Conservation (phyloP, 768 basidiomycete species). For the Auricularia sp. region DNA sequence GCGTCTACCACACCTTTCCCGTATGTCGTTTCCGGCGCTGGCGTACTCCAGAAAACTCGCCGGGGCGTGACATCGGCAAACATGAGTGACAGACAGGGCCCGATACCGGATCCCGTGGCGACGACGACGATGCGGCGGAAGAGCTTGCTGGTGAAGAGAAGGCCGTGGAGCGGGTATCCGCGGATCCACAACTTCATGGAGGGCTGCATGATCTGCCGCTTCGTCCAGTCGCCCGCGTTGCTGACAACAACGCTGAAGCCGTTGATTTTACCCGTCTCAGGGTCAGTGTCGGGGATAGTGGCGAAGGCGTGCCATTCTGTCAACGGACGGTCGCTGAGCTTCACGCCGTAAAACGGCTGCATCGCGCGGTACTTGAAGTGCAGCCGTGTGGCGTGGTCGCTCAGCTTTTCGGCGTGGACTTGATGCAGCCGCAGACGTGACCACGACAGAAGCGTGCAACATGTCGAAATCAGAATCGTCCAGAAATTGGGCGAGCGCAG, state of each 20-base stretch:
- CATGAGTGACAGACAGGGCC: background rate
- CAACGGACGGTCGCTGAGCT: background rate
- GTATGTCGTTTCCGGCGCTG: background rate
- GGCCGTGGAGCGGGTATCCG: background rate
- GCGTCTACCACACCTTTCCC: background rate
- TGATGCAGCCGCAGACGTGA: background rate
- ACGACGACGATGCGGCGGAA: background rate
- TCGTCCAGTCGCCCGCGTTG: background rate
- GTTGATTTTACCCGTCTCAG: background rate
- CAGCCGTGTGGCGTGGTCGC: constrained; percentile 6
- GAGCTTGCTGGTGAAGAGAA: background rate
- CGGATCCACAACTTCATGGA: background rate
- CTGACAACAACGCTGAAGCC: background rate
- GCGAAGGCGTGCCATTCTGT: background rate
- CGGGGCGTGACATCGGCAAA: background rate
- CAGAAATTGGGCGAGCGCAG: background rate
- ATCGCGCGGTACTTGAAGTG: constrained; percentile 3
- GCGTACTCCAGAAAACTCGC: background rate
- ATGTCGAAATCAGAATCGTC: background rate
- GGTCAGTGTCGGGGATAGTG: background rate
- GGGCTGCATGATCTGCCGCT: background rate
- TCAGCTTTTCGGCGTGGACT: constrained; percentile 3
- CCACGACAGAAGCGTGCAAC: background rate
- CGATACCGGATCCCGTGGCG: background rate
- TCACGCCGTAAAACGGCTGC: background rate